Conservation (phyloP, 1,284 basidiomycete genomes). For the Malassezia equina region DNA sequence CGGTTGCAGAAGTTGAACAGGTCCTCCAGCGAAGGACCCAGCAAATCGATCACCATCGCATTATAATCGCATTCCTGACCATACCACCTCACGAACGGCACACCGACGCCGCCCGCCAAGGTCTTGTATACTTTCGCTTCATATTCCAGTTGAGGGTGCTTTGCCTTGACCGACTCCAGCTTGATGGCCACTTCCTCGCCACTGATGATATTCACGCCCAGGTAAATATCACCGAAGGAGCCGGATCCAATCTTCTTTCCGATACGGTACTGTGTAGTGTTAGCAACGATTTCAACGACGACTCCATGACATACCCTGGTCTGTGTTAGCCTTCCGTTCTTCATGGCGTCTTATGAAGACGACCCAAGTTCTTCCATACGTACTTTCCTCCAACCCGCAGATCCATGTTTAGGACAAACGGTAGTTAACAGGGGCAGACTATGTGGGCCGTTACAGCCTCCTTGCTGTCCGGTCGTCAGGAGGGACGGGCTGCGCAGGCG, state of each 20-base stretch:
- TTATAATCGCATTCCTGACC: conserved; percentile 99
- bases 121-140: conserved; percentile 62
- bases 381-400: conserved; percentile 19
- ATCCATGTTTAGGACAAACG: conserved; percentile 11
- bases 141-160: conserved; percentile 99
- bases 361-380: not conserved
- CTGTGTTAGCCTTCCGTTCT: conserved; percentile 5
- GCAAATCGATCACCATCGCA: conserved; percentile 95
- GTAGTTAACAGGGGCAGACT: not conserved
- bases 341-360: not conserved
- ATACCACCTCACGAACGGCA: conserved; percentile 96
- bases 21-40: conserved; percentile 94
- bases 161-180: conserved; percentile 98
- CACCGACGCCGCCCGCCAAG: conserved; percentile 91
- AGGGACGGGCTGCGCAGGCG: conserved; percentile 4
- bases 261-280: conserved; percentile 56
- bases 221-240: conserved; percentile 99
- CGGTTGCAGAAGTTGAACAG: conserved; percentile 99
- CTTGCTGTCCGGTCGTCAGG: conserved; percentile 1
- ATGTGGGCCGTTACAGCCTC: not conserved
- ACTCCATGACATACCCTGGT: conserved; percentile 11
- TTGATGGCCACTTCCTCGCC: conserved; percentile 99
- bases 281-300: not conserved
- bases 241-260: conserved; percentile 99
- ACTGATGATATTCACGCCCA: conserved; percentile 99